A percentile compares a stretch with the other conserved stretches of the same genome.
Evolutionary conservation across 192 early-diverging fungal species (phyloP).

Genomic region (Backusella tuberculispora): DNA sequence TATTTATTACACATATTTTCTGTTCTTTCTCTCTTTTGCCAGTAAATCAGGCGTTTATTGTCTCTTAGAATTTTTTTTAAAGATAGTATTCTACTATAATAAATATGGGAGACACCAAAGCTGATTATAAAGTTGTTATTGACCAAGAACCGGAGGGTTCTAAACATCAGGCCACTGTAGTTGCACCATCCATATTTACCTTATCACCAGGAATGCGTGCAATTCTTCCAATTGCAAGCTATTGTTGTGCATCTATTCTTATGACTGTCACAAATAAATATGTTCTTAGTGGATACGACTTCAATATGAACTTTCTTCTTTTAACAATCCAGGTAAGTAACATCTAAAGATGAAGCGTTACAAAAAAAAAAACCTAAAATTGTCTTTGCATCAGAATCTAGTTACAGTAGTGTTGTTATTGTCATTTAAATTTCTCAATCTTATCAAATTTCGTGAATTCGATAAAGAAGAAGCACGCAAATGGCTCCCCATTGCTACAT

Average conservation of each 20-base stretch:
- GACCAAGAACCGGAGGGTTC: constrained; percentile 19
- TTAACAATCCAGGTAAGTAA: constrained; percentile 68
- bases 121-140: constrained; percentile 28
- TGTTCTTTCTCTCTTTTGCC: background rate
- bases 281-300: constrained; percentile 80
- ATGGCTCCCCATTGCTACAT: constrained; percentile 86
- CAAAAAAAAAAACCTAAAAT: background rate
- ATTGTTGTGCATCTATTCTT: constrained; percentile 87
- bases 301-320: constrained; percentile 85
- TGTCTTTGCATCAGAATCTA: constrained; percentile 53
- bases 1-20: background rate
- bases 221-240: constrained; percentile 77
- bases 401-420: constrained; percentile 63
- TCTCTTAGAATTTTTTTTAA: background rate
- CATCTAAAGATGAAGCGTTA: background rate
- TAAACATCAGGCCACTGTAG: constrained; percentile 17
- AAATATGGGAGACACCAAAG: constrained; percentile 14
- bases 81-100: background rate
- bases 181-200: constrained; percentile 33
- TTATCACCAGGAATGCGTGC: constrained; percentile 43
- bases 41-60: constrained; percentile 4
- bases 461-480: constrained; percentile 65
- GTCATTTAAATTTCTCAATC: constrained; percentile 54
- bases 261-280: constrained; percentile 93
- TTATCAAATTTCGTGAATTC: constrained; percentile 68